A percentile compares a stretch with the other conserved stretches of the same genome.
phyloP scores from a whole-genome alignment of 2,329 filamentous ascomycete genomes.

The Fusarium vanettenii region DNA sequence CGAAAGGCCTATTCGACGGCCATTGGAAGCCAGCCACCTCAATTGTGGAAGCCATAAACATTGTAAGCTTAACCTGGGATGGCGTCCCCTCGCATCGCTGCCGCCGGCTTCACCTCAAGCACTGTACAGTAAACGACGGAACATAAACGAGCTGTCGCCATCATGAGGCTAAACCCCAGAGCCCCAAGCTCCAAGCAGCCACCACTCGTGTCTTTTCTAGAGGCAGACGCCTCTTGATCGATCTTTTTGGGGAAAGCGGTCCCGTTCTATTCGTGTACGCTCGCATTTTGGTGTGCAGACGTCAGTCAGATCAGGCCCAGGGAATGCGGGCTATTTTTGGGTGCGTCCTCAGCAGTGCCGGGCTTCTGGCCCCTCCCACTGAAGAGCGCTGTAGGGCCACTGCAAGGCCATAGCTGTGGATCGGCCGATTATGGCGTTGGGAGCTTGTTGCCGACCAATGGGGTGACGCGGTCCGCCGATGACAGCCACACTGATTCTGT shows the following conservation, averaged over 20 bases:
- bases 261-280: constrained; percentile 33
- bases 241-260: constrained; percentile 12
- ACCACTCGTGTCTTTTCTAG: constrained; percentile 27
- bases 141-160: constrained; percentile 14
- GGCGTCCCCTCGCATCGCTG: not conserved
- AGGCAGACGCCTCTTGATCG: constrained; percentile 14
- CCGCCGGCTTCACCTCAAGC: not conserved
- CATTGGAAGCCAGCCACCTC: constrained; percentile 14
- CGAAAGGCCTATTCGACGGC: not conserved
- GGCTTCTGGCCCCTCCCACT: constrained; percentile 9
- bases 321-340: constrained; percentile 31
- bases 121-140: not conserved
- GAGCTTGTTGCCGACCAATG: constrained; percentile 27
- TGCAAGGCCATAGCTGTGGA: constrained; percentile 23
- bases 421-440: constrained; percentile 17
- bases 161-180: constrained; percentile 29
- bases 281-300: constrained; percentile 1
- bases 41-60: not conserved
- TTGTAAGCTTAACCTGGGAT: not conserved
- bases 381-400: constrained; percentile 6
- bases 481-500: constrained; percentile 35
- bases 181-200: not conserved
- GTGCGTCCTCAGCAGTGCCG: constrained; percentile 9
- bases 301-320: constrained; percentile 10
- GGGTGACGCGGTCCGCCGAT: constrained; percentile 24